Conservation (phyloP, 2,329 filamentous ascomycete genomes). For the Talaromyces sp. region DNA sequence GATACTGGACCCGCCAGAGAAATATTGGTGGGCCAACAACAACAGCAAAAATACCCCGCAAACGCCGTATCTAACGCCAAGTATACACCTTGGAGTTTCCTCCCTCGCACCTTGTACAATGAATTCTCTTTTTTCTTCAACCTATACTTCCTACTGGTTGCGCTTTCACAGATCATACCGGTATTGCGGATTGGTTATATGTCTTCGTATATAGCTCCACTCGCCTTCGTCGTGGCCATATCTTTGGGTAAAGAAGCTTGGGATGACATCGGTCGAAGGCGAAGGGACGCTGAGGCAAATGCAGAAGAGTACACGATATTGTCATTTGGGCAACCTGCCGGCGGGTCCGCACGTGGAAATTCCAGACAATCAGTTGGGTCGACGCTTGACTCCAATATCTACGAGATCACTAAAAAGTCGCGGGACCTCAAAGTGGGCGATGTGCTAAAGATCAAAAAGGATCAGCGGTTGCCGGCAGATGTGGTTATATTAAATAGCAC, state of each 20-base stretch:
- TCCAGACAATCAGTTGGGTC: constrained; percentile 4
- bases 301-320: constrained; percentile 81
- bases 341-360: constrained; percentile 12
- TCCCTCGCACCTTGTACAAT: constrained; percentile 92
- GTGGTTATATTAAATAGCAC: constrained; percentile 87
- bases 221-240: constrained; percentile 87
- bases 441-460: constrained; percentile 86
- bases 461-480: constrained; percentile 90
- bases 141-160: constrained; percentile 96
- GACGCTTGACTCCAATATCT: constrained; percentile 36
- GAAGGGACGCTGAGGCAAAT: constrained; percentile 89
- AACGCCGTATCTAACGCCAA: constrained; percentile 96
- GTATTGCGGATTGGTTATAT: constrained; percentile 88
- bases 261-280: constrained; percentile 82
- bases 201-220: constrained; percentile 85
- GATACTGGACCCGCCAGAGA: constrained; percentile 58
- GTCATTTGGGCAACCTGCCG: constrained; percentile 53
- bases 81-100: constrained; percentile 91
- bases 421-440: constrained; percentile 90
- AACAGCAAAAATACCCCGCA: constrained; percentile 73
- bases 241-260: constrained; percentile 94
- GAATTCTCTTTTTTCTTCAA: constrained; percentile 99
- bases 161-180: constrained; percentile 87
- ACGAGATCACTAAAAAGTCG: constrained; percentile 74
- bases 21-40: constrained; percentile 69